Percentiles rank a stretch among this genome's conserved stretches.
These are phyloP conservation scores for Fusarium sp. DNA, from an alignment of 2,329 filamentous ascomycete species.

Conservation along the genomic window DNA sequence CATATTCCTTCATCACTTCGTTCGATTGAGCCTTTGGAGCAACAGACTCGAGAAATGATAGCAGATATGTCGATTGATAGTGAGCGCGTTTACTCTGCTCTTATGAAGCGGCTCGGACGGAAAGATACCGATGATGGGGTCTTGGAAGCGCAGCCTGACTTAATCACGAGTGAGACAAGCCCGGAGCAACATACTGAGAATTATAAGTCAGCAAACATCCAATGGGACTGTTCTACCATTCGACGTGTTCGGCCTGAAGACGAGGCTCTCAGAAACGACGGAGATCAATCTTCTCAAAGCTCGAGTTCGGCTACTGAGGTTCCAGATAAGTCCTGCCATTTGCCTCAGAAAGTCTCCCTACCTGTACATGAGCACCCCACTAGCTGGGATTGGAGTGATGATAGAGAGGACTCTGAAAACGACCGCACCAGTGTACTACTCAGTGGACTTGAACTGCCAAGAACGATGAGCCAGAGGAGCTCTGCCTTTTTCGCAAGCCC, in stretches of 20 bases:
- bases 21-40: constrained; percentile 30
- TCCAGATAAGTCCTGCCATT: background rate
- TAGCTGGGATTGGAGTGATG: background rate
- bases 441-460: constrained; percentile 40
- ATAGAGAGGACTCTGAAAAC: constrained; percentile 2
- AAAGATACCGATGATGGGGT: constrained; percentile 43
- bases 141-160: background rate
- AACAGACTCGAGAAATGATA: constrained; percentile 40
- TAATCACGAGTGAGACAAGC: constrained; percentile 11
- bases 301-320: constrained; percentile 12
- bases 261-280: constrained; percentile 50
- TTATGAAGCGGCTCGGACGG: constrained; percentile 69
- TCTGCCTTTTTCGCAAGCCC: constrained; percentile 68
- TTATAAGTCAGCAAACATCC: constrained; percentile 6
- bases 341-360: background rate
- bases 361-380: background rate
- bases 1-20: constrained; percentile 56
- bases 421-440: background rate
- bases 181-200: background rate
- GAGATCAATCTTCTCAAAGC: background rate
- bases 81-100: constrained; percentile 72
- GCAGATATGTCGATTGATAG: constrained; percentile 61
- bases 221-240: constrained; percentile 51
- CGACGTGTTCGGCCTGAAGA: constrained; percentile 53
- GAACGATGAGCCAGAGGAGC: constrained; percentile 57